Evolutionary conservation across 352 stramenopile species (phyloP).

Genomic region (Phytophthora kernoviae): DNA sequence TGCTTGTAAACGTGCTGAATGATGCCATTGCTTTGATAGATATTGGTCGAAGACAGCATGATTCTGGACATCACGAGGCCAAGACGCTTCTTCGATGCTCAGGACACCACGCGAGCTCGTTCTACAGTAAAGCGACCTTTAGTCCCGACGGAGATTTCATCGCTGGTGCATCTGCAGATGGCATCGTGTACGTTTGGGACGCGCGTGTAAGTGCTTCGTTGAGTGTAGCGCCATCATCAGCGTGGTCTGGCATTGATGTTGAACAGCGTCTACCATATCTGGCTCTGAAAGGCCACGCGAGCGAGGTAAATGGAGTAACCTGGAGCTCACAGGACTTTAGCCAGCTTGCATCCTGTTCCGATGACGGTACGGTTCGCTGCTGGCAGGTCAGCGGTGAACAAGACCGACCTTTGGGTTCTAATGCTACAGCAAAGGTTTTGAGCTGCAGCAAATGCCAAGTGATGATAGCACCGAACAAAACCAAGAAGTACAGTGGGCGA

Average conservation of each 20-base stretch:
- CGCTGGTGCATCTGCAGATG: slow-evolving; percentile 55
- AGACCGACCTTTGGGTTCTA: neutral
- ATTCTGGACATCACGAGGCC: slow-evolving; percentile 2
- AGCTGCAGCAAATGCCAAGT: slow-evolving; percentile 9
- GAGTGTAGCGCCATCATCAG: slow-evolving; percentile 1
- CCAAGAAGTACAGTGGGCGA: slow-evolving; percentile 27
- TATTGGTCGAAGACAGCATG: slow-evolving; percentile 23
- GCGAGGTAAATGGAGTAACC: slow-evolving; percentile 72
- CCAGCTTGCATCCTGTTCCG: slow-evolving; percentile 58
- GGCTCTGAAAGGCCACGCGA: slow-evolving; percentile 63
- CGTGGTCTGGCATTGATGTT: slow-evolving; percentile 3
- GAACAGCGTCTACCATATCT: slow-evolving; percentile 31
- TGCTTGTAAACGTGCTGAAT: slow-evolving; percentile 71
- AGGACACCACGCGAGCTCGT: slow-evolving; percentile 63
- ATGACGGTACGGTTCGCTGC: slow-evolving; percentile 65
- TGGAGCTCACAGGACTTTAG: slow-evolving; percentile 60
- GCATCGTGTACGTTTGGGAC: slow-evolving; percentile 67
- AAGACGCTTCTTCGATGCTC: slow-evolving; percentile 40
- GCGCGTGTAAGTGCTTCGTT: slow-evolving; percentile 21
- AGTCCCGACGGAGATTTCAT: slow-evolving; percentile 70
- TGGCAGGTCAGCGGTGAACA: slow-evolving; percentile 39
- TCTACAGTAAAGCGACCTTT: slow-evolving; percentile 68
- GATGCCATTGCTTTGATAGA: slow-evolving; percentile 67
- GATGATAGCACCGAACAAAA: slow-evolving; percentile 1
- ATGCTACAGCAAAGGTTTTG: slow-evolving; percentile 14